Base-by-base conservation (phyloP, 2,329 filamentous ascomycete species). In the Neofusicoccum cordaticola region DNA sequence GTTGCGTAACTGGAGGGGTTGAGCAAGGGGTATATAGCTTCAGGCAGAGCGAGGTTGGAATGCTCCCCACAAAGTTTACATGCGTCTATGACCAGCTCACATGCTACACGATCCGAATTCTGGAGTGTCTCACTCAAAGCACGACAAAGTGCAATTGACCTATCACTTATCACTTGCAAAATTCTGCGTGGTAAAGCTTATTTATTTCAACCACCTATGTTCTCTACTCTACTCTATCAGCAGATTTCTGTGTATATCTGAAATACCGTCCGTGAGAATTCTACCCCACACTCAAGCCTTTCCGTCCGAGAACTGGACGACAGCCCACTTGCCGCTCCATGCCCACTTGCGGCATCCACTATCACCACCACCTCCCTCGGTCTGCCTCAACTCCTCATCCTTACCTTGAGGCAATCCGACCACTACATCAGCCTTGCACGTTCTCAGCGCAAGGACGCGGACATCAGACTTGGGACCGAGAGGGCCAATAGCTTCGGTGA, bases 371-470 rank as follows among this genome's bases (percentile, higher is more conserved):
- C 90, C 91, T 15, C 84, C 87, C 61, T 91, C 87, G 62, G 80
- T 84, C 8, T 84, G 82, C 69, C 84, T 87, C 62, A 98, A 81
- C 75, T 88, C 86, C 79, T 97, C 93, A 73, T 99, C 95, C 74
- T 90, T 86, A 6, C 94, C 93, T 8, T 87, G 77, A 13, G 88
- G 84, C n/a, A 99, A 82, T 0, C 93, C 94, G 31, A 97, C 95
- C 0, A 98, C 92, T 7, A 96, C 92, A 74, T 99, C 95, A 0
- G 94, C 94, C 80, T 99, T 99, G 83, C 94, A 97, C 0, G 95
- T 99, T 65, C 95, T 86, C 67, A 99, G 84, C 0, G 95, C 91
- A 34, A 99, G 83, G 2, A 94, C 85, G 66, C 96, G 93, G 64
- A 98, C 78, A 1, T 92, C 93, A 0, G 92, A 97, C 0, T 86